These are phyloP conservation scores for Cardamine resedifolia DNA, from an alignment of 345 rosid genomes.

Conservation along the genomic window DNA sequence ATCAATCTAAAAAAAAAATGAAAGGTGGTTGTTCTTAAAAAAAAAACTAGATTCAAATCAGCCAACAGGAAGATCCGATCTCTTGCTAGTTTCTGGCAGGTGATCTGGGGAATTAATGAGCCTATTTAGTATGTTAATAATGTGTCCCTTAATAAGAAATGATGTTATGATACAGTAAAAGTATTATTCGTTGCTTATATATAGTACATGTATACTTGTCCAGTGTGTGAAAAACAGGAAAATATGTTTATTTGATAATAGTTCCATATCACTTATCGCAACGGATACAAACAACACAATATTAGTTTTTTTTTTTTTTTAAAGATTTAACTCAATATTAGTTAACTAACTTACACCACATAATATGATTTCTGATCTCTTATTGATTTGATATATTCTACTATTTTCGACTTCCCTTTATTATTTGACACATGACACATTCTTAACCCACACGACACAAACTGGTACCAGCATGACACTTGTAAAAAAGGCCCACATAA, in stretches of 20 bases:
- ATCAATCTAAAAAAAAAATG: too few relatives aligned
- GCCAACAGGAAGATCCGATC: not conserved
- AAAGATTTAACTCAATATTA: too few relatives aligned
- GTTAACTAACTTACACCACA: slow-evolving; percentile 7
- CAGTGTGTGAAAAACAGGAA: not conserved
- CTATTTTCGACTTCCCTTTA: not conserved
- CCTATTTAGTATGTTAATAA: too few relatives aligned
- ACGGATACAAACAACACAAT: slow-evolving; percentile 18
- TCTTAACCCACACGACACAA: slow-evolving; percentile 4
- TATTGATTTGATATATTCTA: not conserved
- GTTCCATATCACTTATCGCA: slow-evolving; percentile 4
- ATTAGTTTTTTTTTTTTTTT: too few relatives aligned
- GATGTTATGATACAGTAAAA: not conserved
- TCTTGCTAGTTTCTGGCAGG: too few relatives aligned
- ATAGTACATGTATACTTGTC: not conserved
- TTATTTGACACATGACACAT: not conserved
- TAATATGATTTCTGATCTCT: not conserved
- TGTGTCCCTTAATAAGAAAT: not conserved
- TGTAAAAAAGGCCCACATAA: not conserved
- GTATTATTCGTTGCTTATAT: not conserved
- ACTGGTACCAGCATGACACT: not conserved
- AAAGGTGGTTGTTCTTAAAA: too few relatives aligned
- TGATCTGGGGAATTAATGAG: too few relatives aligned
- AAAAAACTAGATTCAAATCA: not conserved
- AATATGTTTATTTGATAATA: slow-evolving; percentile 1